Percentiles rank a stretch among this genome's conserved stretches.
Conservation (phyloP, 2,329 filamentous ascomycete genomes). For the Chaetomium globosum region DNA sequence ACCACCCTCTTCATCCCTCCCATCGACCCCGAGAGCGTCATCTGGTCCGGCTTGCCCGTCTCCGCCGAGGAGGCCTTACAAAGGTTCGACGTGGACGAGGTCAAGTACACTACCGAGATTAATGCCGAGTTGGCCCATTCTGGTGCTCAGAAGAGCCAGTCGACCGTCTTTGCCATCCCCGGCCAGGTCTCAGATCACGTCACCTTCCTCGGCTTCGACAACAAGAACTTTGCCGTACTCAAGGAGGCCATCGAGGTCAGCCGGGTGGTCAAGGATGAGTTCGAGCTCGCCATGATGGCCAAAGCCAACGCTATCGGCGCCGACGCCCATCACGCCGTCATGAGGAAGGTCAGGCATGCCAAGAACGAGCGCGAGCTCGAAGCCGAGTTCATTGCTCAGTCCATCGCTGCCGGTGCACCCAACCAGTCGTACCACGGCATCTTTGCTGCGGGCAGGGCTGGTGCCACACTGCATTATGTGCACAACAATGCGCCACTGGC, state of each 20-base stretch:
- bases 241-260: constrained; percentile 68
- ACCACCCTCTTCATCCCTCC: constrained; percentile 90
- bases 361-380: constrained; percentile 82
- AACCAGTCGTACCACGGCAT: constrained; percentile 89
- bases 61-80: constrained; percentile 72
- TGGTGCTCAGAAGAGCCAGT: constrained; percentile 44
- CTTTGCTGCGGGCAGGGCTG: constrained; percentile 76
- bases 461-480: constrained; percentile 85
- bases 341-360: constrained; percentile 63
- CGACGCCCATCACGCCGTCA: constrained; percentile 65
- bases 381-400: constrained; percentile 75
- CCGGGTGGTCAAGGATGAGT: constrained; percentile 73
- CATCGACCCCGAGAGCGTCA: constrained; percentile 81
- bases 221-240: constrained; percentile 60
- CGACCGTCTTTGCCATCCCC: constrained; percentile 73
- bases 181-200: constrained; percentile 73
- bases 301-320: constrained; percentile 72
- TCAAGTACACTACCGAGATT: constrained; percentile 71
- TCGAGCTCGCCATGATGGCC: constrained; percentile 71
- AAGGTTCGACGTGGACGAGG: constrained; percentile 80
- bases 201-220: constrained; percentile 70
- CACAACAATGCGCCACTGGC: constrained; percentile 71
- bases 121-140: constrained; percentile 68
- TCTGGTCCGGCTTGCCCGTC: constrained; percentile 89
- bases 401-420: constrained; percentile 72